These are phyloP conservation scores for Alternaria sp. DNA, from an alignment of 2,329 filamentous ascomycete species.

Conservation along the genomic window DNA sequence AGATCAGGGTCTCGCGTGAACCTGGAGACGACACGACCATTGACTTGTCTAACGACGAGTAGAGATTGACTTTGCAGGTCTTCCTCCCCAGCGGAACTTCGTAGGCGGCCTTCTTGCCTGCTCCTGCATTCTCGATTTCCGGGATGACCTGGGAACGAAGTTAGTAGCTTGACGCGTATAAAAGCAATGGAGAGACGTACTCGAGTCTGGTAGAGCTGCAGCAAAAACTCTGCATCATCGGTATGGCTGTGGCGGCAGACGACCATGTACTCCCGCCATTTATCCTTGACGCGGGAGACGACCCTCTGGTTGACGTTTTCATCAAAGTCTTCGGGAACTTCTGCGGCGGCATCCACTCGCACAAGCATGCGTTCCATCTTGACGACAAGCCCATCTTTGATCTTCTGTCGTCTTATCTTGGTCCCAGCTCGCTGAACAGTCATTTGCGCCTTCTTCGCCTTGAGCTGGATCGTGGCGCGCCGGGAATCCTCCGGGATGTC, in stretches of 20 bases:
- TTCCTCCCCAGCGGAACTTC: slow-evolving; percentile 64
- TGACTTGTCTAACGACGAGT: slow-evolving; percentile 71
- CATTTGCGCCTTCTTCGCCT: slow-evolving; percentile 50
- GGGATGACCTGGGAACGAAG: slow-evolving; percentile 59
- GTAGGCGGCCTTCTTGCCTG: slow-evolving; percentile 62
- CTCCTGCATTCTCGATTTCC: slow-evolving; percentile 60
- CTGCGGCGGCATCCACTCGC: slow-evolving; percentile 62
- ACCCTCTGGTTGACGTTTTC: slow-evolving; percentile 68
- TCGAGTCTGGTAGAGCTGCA: slow-evolving; percentile 68
- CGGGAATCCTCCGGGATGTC: slow-evolving; percentile 50
- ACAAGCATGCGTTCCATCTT: slow-evolving; percentile 75
- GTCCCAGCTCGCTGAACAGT: slow-evolving; percentile 43
- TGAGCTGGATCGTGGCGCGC: slow-evolving; percentile 47
- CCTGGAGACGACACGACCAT: slow-evolving; percentile 67
- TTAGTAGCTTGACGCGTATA: slow-evolving; percentile 7
- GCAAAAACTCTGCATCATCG: slow-evolving; percentile 61
- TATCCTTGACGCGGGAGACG: slow-evolving; percentile 65
- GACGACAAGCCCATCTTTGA: slow-evolving; percentile 66
- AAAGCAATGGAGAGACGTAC: slow-evolving; percentile 32
- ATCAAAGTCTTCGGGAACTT: slow-evolving; percentile 66
- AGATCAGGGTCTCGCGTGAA: slow-evolving; percentile 62
- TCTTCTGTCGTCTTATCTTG: slow-evolving; percentile 48
- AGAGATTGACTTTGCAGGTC: slow-evolving; percentile 65
- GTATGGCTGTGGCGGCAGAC: slow-evolving; percentile 66
- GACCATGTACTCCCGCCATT: slow-evolving; percentile 69